These are phyloP conservation scores for Metschnikowia rubicola DNA, from an alignment of 805 yeast species.

Conservation along the genomic window DNA sequence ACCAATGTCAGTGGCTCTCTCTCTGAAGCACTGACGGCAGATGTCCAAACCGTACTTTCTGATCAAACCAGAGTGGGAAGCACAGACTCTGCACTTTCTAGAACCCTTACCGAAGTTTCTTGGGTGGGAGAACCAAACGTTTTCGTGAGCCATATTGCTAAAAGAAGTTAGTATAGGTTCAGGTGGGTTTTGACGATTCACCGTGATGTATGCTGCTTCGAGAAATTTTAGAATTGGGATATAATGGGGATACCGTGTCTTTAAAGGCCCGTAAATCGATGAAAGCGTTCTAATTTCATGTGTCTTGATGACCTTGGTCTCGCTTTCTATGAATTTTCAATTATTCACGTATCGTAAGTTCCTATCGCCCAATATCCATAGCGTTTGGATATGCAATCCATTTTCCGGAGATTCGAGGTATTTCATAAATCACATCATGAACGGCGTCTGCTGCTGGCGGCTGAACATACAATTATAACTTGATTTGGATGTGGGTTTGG, in stretches of 20 bases:
- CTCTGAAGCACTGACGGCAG: constrained; percentile 99
- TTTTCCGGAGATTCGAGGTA: too few species aligned
- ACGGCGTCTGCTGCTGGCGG: neutral
- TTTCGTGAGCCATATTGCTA: constrained; percentile 98
- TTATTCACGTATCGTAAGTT: too few species aligned
- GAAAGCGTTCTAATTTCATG: too few species aligned
- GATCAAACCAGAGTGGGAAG: constrained; percentile 98
- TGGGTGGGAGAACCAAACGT: constrained; percentile 99
- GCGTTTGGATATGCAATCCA: too few species aligned
- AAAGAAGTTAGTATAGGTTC: constrained; percentile 30
- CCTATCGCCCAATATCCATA: too few species aligned
- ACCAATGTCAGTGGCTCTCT: constrained; percentile 98
- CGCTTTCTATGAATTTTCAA: too few species aligned
- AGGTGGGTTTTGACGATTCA: neutral
- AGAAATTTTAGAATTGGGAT: too few species aligned
- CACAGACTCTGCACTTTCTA: constrained; percentile 99
- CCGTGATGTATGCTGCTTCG: neutral
- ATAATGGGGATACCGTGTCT: too few species aligned
- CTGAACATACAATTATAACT: constrained; percentile 10
- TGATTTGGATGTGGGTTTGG: constrained; percentile 10
- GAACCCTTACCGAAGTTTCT: constrained; percentile 99
- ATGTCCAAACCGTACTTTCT: constrained; percentile 99
- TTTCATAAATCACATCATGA: too few species aligned
- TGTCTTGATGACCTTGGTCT: too few species aligned
- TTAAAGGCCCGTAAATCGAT: too few species aligned